phyloP scores from a whole-genome alignment of 495 filamentous ascomycete species.

The Thozetella sp. region DNA sequence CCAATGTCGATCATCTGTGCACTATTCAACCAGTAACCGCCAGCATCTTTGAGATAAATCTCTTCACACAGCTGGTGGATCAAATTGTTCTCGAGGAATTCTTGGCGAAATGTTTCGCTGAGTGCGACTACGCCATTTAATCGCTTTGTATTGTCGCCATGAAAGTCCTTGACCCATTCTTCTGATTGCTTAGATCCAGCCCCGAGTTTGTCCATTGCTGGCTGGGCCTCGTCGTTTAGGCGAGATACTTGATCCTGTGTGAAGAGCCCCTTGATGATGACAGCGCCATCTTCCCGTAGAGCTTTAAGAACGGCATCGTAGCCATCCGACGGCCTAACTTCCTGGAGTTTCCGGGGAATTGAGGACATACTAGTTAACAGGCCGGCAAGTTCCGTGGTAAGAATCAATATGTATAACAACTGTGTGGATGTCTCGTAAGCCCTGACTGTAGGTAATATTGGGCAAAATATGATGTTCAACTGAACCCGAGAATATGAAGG shows the following conservation, averaged over 20 bases:
- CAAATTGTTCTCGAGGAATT: constrained; percentile 10
- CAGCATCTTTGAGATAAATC: constrained; percentile 8
- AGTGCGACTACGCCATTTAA: constrained; percentile 7
- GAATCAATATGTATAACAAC: too few relatives aligned
- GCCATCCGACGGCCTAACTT: constrained; percentile 1
- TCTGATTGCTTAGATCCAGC: constrained; percentile 6
- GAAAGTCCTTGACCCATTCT: constrained; percentile 7
- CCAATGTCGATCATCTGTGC: constrained; percentile 11
- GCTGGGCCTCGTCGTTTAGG: constrained; percentile 6
- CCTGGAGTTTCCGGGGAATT: not conserved
- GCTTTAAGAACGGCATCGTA: constrained; percentile 4
- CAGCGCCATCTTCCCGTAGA: constrained; percentile 8
- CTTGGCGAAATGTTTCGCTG: constrained; percentile 4
- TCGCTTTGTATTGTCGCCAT: constrained; percentile 10
- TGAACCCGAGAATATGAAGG: too few relatives aligned
- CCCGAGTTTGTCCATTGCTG: not conserved
- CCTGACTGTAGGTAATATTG: too few relatives aligned
- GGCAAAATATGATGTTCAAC: too few relatives aligned
- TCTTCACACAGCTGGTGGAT: constrained; percentile 6
- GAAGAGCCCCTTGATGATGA: constrained; percentile 12
- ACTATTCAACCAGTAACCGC: constrained; percentile 12
- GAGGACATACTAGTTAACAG: not conserved
- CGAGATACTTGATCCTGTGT: not conserved
- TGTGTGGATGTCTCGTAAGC: too few relatives aligned
- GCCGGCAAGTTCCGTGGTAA: too few relatives aligned